Percentiles rank a stretch among this genome's conserved stretches.
Evolutionary conservation across 345 rosid genomes (phyloP).

Genomic region (Gossypium sturtianum): DNA sequence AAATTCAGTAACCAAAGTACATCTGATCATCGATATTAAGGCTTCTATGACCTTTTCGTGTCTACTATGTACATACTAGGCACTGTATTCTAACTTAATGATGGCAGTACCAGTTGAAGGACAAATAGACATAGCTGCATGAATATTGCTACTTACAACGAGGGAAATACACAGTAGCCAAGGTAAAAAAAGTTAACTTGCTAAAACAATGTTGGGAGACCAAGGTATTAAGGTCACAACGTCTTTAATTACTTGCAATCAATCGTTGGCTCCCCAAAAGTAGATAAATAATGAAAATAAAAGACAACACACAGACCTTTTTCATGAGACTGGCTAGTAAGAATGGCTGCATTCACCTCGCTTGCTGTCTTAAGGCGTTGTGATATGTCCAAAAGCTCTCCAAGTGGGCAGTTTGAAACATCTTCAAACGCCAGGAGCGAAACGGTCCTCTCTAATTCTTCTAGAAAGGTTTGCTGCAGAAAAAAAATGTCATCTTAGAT

Average conservation of each 20-base stretch:
- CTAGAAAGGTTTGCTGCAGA: constrained; percentile 74
- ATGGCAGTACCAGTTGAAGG: background rate
- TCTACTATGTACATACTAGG: background rate
- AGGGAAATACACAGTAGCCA: background rate
- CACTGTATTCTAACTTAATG: background rate
- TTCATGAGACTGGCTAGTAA: constrained; percentile 96
- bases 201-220: background rate
- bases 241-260: background rate
- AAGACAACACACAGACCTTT: constrained; percentile 46
- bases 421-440: constrained; percentile 91
- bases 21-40: background rate
- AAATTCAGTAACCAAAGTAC: background rate
- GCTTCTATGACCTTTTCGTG: background rate
- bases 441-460: constrained; percentile 94
- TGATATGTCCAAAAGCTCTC: constrained; percentile 79
- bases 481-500: constrained; percentile 1
- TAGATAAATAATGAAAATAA: background rate
- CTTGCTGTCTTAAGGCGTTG: constrained; percentile 95
- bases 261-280: background rate
- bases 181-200: background rate
- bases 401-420: constrained; percentile 75
- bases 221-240: background rate
- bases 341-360: constrained; percentile 96
- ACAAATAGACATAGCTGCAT: background rate
- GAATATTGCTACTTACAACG: background rate